A percentile compares a stretch with the other conserved stretches of the same genome.
phyloP scores from a whole-genome alignment of 2,329 filamentous ascomycete genomes.

The Elsinoe batatas region DNA sequence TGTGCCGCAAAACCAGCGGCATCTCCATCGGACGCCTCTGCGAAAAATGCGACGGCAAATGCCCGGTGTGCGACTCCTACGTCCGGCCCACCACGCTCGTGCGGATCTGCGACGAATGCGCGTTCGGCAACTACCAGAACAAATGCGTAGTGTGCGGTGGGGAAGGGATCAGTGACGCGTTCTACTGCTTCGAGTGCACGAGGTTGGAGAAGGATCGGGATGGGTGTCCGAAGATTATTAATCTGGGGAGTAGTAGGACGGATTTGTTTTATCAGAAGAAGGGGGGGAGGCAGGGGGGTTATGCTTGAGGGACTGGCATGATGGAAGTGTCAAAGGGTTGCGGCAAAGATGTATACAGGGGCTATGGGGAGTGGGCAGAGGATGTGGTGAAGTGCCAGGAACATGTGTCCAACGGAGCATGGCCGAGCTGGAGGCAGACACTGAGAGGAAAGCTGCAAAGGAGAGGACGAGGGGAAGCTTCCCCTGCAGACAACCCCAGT shows the following conservation, averaged over 20 bases:
- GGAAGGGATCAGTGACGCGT: constrained; percentile 94
- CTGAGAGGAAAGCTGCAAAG: no score
- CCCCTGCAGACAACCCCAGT: no score
- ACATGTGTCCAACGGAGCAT: no score
- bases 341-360: no score
- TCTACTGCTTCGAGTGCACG: constrained; percentile 99
- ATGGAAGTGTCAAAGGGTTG: no score
- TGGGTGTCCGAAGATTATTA: constrained; percentile 98
- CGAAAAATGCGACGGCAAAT: constrained; percentile 99
- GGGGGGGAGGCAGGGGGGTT: constrained; percentile 18
- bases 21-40: constrained; percentile 97
- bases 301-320: constrained; percentile 1
- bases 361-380: no score
- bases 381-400: no score
- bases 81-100: constrained; percentile 95
- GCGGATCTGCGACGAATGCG: constrained; percentile 98
- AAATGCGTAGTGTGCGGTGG: constrained; percentile 98
- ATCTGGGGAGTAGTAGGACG: constrained; percentile 87
- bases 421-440: not conserved
- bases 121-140: constrained; percentile 99
- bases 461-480: no score
- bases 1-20: constrained; percentile 98
- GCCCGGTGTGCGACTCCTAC: constrained; percentile 97
- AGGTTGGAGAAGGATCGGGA: constrained; percentile 93
- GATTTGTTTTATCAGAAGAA: constrained; percentile 78